These are phyloP conservation scores for Vitis cinerea DNA, from an alignment of 164 flowering plant species.

Conservation along the genomic window DNA sequence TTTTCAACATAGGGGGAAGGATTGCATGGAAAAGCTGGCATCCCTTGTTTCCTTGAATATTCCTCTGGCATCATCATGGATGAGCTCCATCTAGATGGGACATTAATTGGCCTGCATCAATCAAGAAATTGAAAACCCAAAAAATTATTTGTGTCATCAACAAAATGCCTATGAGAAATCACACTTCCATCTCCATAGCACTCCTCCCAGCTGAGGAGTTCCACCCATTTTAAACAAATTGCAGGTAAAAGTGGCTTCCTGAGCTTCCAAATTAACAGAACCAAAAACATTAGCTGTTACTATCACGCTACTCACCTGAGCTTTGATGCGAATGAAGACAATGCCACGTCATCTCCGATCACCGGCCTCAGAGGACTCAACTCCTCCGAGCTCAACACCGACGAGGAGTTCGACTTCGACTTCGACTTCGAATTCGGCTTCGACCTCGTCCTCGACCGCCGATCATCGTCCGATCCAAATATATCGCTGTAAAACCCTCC, in stretches of 20 bases:
- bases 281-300: too few relatives aligned
- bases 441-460: constrained; percentile 25
- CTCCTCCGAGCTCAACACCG: constrained; percentile 78
- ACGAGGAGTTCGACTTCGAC: constrained; percentile 65
- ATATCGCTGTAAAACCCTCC: constrained; percentile 57
- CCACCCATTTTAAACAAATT: too few relatives aligned
- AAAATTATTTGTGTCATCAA: too few relatives aligned
- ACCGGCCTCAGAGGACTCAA: constrained; percentile 58
- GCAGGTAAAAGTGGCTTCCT: too few relatives aligned
- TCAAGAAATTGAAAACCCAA: not conserved
- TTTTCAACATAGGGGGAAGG: constrained; percentile 10
- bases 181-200: not conserved
- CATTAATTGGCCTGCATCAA: constrained; percentile 62
- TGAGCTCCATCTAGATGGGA: constrained; percentile 50
- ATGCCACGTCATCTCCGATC: constrained; percentile 44
- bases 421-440: constrained; percentile 34
- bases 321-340: constrained; percentile 54
- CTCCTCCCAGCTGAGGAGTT: too few relatives aligned
- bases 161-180: not conserved
- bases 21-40: constrained; percentile 25
- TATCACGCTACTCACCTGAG: constrained; percentile 54
- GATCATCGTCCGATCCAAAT: constrained; percentile 50
- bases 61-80: constrained; percentile 15
- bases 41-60: constrained; percentile 18
- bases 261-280: too few relatives aligned